Evolutionary conservation across 257 asterid genomes (phyloP).

Genomic region (Asclepias syriaca): DNA sequence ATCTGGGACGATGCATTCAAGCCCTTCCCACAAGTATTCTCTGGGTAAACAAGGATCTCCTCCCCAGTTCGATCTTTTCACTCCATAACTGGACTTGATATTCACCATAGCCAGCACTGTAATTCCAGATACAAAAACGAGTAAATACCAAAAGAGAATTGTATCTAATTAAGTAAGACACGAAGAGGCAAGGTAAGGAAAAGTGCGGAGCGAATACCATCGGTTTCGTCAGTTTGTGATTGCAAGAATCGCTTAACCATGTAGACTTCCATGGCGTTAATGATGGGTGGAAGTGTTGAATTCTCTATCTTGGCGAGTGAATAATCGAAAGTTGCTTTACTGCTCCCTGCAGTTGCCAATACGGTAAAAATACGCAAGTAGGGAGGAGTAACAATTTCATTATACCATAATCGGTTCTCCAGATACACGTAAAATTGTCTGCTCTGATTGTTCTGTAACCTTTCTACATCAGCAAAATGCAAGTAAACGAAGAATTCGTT

Average conservation of each 20-base stretch:
- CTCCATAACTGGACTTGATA: constrained; percentile 23
- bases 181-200: background rate
- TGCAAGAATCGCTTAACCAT: constrained; percentile 17
- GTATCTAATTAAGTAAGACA: no score
- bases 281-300: constrained; percentile 22
- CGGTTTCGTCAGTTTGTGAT: constrained; percentile 27
- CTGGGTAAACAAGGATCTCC: constrained; percentile 43
- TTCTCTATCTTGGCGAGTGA: background rate
- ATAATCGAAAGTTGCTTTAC: background rate
- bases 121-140: background rate
- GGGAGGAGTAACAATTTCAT: background rate
- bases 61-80: constrained; percentile 34
- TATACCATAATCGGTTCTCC: background rate
- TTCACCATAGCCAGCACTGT: constrained; percentile 26
- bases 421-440: constrained; percentile 19
- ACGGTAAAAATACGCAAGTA: background rate
- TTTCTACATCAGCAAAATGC: constrained; percentile 28
- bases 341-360: background rate
- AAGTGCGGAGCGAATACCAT: constrained; percentile 24
- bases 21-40: constrained; percentile 30
- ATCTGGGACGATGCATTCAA: constrained; percentile 26
- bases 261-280: constrained; percentile 34
- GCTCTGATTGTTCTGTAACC: constrained; percentile 7
- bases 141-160: no score
- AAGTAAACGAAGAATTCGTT: constrained; percentile 14